Evolutionary conservation across 2,329 filamentous ascomycete genomes (phyloP), one percentile per base, ranked within the genome.

Genomic region (Alternaria sp.): DNA sequence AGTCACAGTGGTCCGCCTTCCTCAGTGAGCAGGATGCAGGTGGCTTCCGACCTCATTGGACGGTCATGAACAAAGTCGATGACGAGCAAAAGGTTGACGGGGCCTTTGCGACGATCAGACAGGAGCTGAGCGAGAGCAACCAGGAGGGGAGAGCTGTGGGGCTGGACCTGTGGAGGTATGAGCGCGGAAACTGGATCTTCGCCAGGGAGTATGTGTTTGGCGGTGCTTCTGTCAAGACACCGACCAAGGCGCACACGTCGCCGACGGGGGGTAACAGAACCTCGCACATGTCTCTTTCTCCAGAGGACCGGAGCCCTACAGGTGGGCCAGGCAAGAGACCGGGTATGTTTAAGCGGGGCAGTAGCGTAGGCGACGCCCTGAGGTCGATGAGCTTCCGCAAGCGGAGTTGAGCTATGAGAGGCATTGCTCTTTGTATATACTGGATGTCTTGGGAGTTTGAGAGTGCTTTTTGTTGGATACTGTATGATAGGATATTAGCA

Each of bases 61-160:
- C 81, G 11, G 74, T 82, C 16, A 82, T 82, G 81, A 82, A 82
- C 57, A 82, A 82, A 62, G 80, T 81, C 3, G 75, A 80, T 39
- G 78, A 81, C n/a, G 75, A 79, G 54, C 63, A 67, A 14, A 75
- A 74, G 44, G 78, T 82, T 0, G 59, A 70, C 22, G 66, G 70
- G 18, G 76, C 79, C n/a, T 76, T 79, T 53, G 69, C 73, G 8
- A 75, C 79, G 16, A 66, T 81, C 20, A 61, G 70, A 34, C 59
- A 65, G 30, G 71, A 68, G 16, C 11, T 81, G 67, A 71, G 67
- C 14, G 67, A 71, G 38, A 66, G 76, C 28, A 68, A 68, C 4
- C 70, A 75, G 52, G 67, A 69, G 32, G 80, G 81, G 0, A 66
- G 59, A 22, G 81, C 73, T 4, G 61, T 76, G 46, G 81, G 81